Conservation (phyloP, 495 filamentous ascomycete genomes). For the Penicillium egyptiacum region DNA sequence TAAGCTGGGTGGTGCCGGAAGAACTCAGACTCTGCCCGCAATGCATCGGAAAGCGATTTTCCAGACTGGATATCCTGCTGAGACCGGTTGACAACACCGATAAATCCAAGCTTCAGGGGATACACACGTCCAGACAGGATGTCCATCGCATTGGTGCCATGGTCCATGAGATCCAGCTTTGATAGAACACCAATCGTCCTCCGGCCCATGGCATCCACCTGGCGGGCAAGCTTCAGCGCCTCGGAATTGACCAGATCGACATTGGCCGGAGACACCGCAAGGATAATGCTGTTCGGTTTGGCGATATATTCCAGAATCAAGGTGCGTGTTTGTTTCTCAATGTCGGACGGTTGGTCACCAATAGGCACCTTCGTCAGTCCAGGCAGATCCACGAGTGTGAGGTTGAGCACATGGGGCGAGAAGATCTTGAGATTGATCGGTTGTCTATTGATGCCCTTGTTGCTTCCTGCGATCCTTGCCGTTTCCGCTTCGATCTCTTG, state of each 20-base stretch:
- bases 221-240: constrained; percentile 91
- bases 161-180: constrained; percentile 98
- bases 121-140: constrained; percentile 96
- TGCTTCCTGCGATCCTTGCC: constrained; percentile 88
- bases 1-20: constrained; percentile 97
- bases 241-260: constrained; percentile 99
- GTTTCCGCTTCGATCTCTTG: constrained; percentile 98
- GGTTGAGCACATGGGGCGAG: constrained; percentile 92
- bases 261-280: constrained; percentile 96
- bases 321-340: constrained; percentile 97
- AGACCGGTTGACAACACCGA: constrained; percentile 96
- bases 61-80: constrained; percentile 98
- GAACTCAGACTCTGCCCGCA: constrained; percentile 90
- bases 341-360: constrained; percentile 95
- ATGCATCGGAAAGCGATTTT: constrained; percentile 84
- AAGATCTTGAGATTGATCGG: constrained; percentile 99
- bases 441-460: constrained; percentile 97
- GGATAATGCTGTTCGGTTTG: constrained; percentile 97
- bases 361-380: constrained; percentile 98
- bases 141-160: constrained; percentile 96
- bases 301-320: constrained; percentile 98
- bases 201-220: constrained; percentile 93
- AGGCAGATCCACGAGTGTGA: constrained; percentile 94
- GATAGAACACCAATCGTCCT: constrained; percentile 97
- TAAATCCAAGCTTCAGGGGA: constrained; percentile 95